Evolutionary conservation across 2,329 filamentous ascomycete genomes (phyloP).

Genomic region (Aspergillus ibericus): DNA sequence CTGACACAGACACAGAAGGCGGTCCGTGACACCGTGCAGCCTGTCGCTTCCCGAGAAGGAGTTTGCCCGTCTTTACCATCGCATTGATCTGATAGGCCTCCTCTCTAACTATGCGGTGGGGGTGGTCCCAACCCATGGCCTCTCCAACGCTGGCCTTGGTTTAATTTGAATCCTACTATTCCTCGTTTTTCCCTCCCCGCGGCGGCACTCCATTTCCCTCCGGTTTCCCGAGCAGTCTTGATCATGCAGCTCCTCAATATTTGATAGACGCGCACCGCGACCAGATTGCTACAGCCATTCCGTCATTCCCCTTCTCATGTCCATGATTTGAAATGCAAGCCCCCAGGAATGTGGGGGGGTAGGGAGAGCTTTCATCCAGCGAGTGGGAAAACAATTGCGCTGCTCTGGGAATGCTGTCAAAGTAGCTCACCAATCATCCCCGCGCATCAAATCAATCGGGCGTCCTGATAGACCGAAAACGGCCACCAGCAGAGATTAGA

Average conservation of each 20-base stretch:
- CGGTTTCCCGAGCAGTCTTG: not conserved
- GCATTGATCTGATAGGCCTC: conserved; percentile 20
- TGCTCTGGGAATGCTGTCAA: conserved; percentile 15
- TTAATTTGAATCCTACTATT: not conserved
- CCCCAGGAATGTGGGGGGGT: conserved; percentile 9
- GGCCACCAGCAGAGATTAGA: not conserved
- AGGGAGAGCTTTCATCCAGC: not conserved
- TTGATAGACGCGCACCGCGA: not conserved
- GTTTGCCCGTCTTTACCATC: conserved; percentile 8
- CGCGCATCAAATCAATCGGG: not conserved
- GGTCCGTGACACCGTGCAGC: conserved; percentile 29
- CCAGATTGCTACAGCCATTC: not conserved
- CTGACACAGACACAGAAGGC: conserved; percentile 23
- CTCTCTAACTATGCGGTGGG: not conserved
- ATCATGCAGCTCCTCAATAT: not conserved
- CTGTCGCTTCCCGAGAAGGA: conserved; percentile 24
- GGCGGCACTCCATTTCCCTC: not conserved
- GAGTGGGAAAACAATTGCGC: not conserved
- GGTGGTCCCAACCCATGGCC: not conserved
- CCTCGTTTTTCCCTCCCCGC: not conserved
- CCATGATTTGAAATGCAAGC: conserved; percentile 12
- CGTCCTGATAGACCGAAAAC: conserved; percentile 3
- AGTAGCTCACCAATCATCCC: conserved; percentile 6
- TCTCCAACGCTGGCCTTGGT: not conserved
- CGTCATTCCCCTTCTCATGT: conserved; percentile 9